A percentile compares a stretch with the other conserved stretches of the same genome.
Evolutionary conservation across 2,329 filamentous ascomycete genomes (phyloP).

Genomic region (Botrytis tulipae): DNA sequence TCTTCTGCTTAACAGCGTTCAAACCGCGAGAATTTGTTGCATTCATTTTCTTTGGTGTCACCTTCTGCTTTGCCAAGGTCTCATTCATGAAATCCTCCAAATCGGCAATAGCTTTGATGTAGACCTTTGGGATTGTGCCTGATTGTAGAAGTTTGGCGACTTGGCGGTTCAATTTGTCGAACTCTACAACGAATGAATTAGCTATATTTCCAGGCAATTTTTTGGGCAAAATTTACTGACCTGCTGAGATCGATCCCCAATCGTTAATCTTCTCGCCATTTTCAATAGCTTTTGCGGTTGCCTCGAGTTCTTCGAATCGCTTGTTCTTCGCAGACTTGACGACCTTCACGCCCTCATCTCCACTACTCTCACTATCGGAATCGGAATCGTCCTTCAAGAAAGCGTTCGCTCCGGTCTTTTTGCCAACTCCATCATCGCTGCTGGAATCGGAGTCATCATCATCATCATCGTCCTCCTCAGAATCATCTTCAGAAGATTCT

Average conservation of each 20-base stretch:
- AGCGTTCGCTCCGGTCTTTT: constrained; percentile 68
- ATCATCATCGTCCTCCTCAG: constrained; percentile 54
- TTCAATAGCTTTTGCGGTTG: constrained; percentile 85
- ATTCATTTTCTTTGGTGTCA: constrained; percentile 98
- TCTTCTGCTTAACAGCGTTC: constrained; percentile 96
- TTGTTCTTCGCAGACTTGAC: constrained; percentile 99
- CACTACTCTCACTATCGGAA: constrained; percentile 71
- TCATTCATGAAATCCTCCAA: constrained; percentile 94
- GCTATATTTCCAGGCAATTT: constrained; percentile 26
- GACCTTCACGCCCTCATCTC: constrained; percentile 79
- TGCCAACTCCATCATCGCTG: constrained; percentile 62
- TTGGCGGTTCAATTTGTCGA: constrained; percentile 90
- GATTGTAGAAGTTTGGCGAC: constrained; percentile 74
- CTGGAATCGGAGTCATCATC: constrained; percentile 48
- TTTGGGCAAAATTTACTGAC: constrained; percentile 50
- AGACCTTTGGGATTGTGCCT: constrained; percentile 81
- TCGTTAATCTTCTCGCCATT: constrained; percentile 98
- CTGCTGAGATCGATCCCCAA: constrained; percentile 88
- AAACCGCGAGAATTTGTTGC: constrained; percentile 89
- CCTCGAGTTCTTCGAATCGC: constrained; percentile 88
- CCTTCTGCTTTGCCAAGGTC: constrained; percentile 91
- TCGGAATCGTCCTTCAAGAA: constrained; percentile 81
- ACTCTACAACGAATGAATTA: constrained; percentile 58
- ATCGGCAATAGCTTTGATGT: constrained; percentile 90
- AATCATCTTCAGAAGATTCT: constrained; percentile 48